Evolutionary conservation across 1,139 yeast species (phyloP).

Genomic region (Geotrichum siamense): DNA sequence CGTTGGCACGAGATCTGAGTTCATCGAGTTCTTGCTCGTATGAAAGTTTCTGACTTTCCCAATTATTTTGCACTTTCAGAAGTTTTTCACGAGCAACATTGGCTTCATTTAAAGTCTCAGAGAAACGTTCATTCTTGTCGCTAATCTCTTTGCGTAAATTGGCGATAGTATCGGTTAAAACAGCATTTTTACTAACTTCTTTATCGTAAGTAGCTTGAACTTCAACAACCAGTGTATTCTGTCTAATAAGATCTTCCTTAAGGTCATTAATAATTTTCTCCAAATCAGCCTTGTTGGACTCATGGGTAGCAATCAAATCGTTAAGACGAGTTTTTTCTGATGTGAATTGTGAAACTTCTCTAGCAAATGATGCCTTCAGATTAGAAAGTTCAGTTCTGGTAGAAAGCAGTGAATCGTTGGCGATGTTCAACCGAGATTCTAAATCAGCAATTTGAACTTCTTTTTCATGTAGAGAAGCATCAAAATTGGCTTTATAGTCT

Average conservation of each 20-base stretch:
- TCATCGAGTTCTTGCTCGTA: slow-evolving; percentile 50
- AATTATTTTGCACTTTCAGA: slow-evolving; percentile 37
- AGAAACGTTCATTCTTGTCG: slow-evolving; percentile 37
- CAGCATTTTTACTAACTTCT: slow-evolving; percentile 52
- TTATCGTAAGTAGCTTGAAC: slow-evolving; percentile 52
- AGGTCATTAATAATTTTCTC: slow-evolving; percentile 24
- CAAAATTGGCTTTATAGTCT: slow-evolving; percentile 38
- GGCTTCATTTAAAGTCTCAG: slow-evolving; percentile 34
- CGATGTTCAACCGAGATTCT: slow-evolving; percentile 33
- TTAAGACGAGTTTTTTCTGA: slow-evolving; percentile 37
- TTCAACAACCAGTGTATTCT: slow-evolving; percentile 44
- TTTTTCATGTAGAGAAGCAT: slow-evolving; percentile 37
- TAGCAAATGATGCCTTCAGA: slow-evolving; percentile 24
- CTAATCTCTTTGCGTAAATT: slow-evolving; percentile 42
- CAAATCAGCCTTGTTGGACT: slow-evolving; percentile 35
- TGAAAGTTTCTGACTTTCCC: slow-evolving; percentile 40
- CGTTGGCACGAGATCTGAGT: slow-evolving; percentile 45
- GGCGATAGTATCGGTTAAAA: slow-evolving; percentile 43
- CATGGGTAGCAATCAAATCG: slow-evolving; percentile 41
- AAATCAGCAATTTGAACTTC: slow-evolving; percentile 37
- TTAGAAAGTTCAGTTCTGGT: slow-evolving; percentile 19
- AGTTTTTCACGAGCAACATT: slow-evolving; percentile 33
- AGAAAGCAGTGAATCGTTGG: slow-evolving; percentile 30
- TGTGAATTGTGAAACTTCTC: slow-evolving; percentile 26
- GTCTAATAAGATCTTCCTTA: slow-evolving; percentile 46